phyloP scores from a whole-genome alignment of 2,329 filamentous ascomycete genomes.

The Aspergillus ibericus region DNA sequence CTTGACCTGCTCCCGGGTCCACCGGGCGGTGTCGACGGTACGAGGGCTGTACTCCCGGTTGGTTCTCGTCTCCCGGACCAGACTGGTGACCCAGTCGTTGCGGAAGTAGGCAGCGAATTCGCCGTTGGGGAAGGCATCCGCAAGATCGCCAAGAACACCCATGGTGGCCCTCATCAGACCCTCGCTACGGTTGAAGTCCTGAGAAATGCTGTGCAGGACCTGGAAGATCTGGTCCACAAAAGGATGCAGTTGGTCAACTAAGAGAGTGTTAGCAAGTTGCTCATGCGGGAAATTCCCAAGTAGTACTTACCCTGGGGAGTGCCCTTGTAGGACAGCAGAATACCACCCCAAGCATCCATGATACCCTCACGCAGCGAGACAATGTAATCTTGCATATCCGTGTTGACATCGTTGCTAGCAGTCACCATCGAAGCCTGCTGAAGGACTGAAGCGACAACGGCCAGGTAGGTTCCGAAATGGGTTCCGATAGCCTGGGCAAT shows the following conservation, averaged over 20 bases:
- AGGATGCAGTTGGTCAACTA: slow-evolving; percentile 69
- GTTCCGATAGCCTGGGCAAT: slow-evolving; percentile 92
- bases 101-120: slow-evolving; percentile 83
- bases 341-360: slow-evolving; percentile 98
- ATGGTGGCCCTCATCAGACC: slow-evolving; percentile 89
- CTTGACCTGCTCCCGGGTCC: slow-evolving; percentile 97
- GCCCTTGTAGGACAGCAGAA: slow-evolving; percentile 89
- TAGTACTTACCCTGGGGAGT: slow-evolving; percentile 45
- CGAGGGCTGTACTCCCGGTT: slow-evolving; percentile 83
- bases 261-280: slow-evolving; percentile 12
- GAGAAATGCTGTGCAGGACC: slow-evolving; percentile 75
- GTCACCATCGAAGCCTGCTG: slow-evolving; percentile 88
- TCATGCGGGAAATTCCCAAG: neutral
- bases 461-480: slow-evolving; percentile 88
- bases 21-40: slow-evolving; percentile 91
- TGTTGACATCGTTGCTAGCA: slow-evolving; percentile 74
- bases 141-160: slow-evolving; percentile 95
- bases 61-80: slow-evolving; percentile 88
- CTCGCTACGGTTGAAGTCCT: slow-evolving; percentile 86
- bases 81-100: slow-evolving; percentile 80
- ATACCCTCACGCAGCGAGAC: slow-evolving; percentile 94
- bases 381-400: slow-evolving; percentile 97
- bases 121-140: slow-evolving; percentile 88
- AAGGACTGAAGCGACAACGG: slow-evolving; percentile 88
- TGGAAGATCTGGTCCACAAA: slow-evolving; percentile 85